Conservation (phyloP, 495 filamentous ascomycete species). For the Aspergillus biplanus region DNA sequence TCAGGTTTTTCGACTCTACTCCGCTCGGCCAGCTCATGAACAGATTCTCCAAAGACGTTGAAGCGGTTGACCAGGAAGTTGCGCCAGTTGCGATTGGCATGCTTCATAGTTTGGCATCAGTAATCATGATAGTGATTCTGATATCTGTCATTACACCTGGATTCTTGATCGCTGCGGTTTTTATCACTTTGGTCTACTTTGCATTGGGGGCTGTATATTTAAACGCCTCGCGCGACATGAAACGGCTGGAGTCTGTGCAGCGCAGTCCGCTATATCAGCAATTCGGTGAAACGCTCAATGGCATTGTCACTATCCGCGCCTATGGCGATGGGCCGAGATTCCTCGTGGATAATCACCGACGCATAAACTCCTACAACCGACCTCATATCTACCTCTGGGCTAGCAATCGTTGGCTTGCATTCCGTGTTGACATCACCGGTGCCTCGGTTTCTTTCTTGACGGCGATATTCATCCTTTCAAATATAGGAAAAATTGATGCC, state of each 20-base stretch:
- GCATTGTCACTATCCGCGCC: conserved; percentile 96
- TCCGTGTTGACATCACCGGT: conserved; percentile 88
- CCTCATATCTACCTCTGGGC: conserved; percentile 98
- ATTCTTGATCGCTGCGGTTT: conserved; percentile 84
- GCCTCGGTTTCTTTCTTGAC: conserved; percentile 94
- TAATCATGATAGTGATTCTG: conserved; percentile 87
- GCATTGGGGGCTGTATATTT: conserved; percentile 87
- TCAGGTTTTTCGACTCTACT: conserved; percentile 97
- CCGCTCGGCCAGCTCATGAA: conserved; percentile 98
- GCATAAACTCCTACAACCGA: conserved; percentile 87
- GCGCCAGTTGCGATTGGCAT: conserved; percentile 85
- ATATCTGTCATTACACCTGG: conserved; percentile 91
- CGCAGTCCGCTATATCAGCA: conserved; percentile 96
- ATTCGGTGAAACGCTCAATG: conserved; percentile 94
- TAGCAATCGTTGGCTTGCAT: conserved; percentile 95
- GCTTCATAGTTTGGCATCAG: conserved; percentile 68
- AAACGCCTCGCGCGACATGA: conserved; percentile 88
- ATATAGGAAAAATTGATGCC: conserved; percentile 83
- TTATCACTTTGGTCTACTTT: conserved; percentile 83
- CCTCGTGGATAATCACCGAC: conserved; percentile 85
- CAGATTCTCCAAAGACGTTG: conserved; percentile 95
- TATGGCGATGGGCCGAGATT: conserved; percentile 95
- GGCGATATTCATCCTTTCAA: conserved; percentile 85
- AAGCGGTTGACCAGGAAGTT: conserved; percentile 94
- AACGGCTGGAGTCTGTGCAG: conserved; percentile 92